Evolutionary conservation across 495 filamentous ascomycete genomes (phyloP), one percentile per base, ranked within the genome.

Genomic region (Hyphodiscus hymeniophilus): DNA sequence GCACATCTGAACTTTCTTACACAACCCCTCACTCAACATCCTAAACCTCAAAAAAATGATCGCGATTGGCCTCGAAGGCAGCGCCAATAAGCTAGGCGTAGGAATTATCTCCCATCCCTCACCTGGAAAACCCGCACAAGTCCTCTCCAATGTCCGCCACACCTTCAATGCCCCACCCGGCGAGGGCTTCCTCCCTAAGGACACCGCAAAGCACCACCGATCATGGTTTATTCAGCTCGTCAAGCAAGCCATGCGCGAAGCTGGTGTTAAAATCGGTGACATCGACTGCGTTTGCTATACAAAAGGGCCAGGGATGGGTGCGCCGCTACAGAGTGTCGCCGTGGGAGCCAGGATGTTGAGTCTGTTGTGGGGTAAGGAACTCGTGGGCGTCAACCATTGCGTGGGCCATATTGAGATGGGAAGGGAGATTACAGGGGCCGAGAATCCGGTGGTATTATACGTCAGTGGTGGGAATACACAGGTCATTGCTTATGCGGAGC

Each of bases 401-500:
- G 83, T 98, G 33, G 92, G 92, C 43, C 92, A 89, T 82, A 96
- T 98, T 40, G 92, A 98, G 71, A 98, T 98, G 92, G 92, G 92
- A 21, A 77, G 92, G 31, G 76, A 86, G 42, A 95, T 98, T 62
- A 98, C 92, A 16, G 86, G 85, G 45, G 87, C 94, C 12, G 60
- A 71, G n/a, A 89, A 96, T 66, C 92, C 92, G 1, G 86, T 96
- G 21, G 92, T 98, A 22, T 72, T 98, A 35, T 98, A 98, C 69
- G 92, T 98, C 28, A 89, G 82, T 15, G 92, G 92, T 46, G 92
- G 92, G 45, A 98, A 98, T 71, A 95, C 91, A 26, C 94, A 97
- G 66, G 91, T 97, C 7, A 97, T 98, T 55, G 92, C 92, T 24
- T 98, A 97, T 71, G 87, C 87, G 38, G 80, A 87, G 40, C 87